Base-by-base conservation (phyloP, 2,329 filamentous ascomycete genomes). In the Sporothrix pseudoabietina region DNA sequence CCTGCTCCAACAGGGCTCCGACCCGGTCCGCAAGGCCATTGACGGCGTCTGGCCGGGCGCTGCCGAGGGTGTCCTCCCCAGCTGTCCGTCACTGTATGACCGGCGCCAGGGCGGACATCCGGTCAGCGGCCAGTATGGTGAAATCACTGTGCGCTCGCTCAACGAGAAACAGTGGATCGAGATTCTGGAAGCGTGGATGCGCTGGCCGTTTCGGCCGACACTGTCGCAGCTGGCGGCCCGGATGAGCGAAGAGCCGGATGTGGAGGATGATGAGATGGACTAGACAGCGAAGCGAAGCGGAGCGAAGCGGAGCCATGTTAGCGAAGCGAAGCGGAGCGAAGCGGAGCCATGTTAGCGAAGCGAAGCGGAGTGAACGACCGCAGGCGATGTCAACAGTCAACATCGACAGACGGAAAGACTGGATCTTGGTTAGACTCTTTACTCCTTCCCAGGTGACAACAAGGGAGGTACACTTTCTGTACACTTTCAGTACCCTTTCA, bases 201-300 rank as follows among this genome's bases (percentile, higher is more conserved):
- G 85, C 69, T 93, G 91, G 91, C 90, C 90, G 0, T 92, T 92
- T 76, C 80, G 81, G 2, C 89, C 89, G 0, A 76, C 78, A 2
- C 87, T 86, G 75, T 61, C 79, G 6, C 82, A 87, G 74, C 79
- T 89, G 71, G 80, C 89, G n/a, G 81, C 81, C 5, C 81, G 85
- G 35, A 75, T 80, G 12, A 65, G 76, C 3, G 81, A 81, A 22
- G 80, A 81, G 4, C 74, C 72, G 1, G 76, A 80, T 0, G 74
- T 77, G 0, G 78, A 78, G 0, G 54, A 59, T 16, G 57, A 71
- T 1, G 76, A 71, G 7, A 77, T 71, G 55, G 61, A 66, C 39
- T 66, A 66, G 22, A 5, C n/a, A n/a, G n/a, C n/a, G n/a, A n/a
- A n/a, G n/a, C n/a, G n/a, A n/a, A n/a, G n/a, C n/a, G n/a, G n/a